Base-by-base conservation (phyloP, 306 rosid genomes). In the Pyrus bretschneideri region DNA sequence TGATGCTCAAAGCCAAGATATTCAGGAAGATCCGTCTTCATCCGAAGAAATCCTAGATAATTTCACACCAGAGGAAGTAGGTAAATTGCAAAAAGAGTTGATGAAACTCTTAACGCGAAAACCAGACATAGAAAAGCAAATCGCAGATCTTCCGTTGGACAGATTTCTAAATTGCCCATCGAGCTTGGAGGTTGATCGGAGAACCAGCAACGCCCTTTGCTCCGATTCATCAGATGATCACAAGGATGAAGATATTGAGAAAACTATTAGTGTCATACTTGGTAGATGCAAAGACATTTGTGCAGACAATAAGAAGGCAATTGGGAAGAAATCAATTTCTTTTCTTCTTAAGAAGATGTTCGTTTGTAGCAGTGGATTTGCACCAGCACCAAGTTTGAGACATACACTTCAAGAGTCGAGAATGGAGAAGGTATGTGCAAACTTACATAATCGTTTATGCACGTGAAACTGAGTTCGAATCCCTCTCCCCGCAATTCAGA, bases 81-180 rank as follows among this genome's bases (percentile, higher is more conserved):
- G 96, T 11, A 92, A 91, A 70, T 81, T 96, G 40, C 97, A 92
- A 59, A 90, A 89, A 74, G 98, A 89, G 84, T 60, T 96, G 72
- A 89, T 89, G 2, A 95, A 85, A 76, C 96, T 95, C 55, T 81
- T 92, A 57, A 82, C 96, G n/a, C 66, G 80, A 58, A 95, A 95
- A 78, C 88, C 93, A 8, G 89, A 86, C 73, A 83, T 83, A 49
- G 97, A 90, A 63, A 90, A 89, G 76, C 89, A 86, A 74, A 85
- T 83, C 15, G 83, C 91, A 45, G 98, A 90, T 79, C 98, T 96
- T 75, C 99, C 99, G 5, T 78, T 96, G 80, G 97, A 96, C 72
- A 91, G 98, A 83, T 96, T 96, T 80, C 92, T 96, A 57, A 96
- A 96, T 57, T 96, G 97, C 81, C 99, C 99, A 6, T 96, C 99